phyloP scores from a whole-genome alignment of 176 grass and related monocot species.

The Areca catechu region DNA sequence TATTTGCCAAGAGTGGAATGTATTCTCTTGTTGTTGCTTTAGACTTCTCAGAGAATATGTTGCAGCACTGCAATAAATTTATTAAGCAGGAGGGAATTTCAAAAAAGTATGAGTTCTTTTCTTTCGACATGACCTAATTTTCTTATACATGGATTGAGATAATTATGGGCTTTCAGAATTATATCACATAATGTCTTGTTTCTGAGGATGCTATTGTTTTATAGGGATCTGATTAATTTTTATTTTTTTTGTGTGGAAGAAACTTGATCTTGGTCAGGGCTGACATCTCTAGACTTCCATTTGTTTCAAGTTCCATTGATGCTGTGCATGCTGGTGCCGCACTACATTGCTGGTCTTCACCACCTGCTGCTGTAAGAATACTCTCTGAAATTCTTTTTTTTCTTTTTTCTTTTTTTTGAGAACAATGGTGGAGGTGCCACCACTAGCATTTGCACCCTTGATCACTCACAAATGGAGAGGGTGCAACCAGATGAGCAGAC shows the following conservation, averaged over 20 bases:
- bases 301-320: slow-evolving; percentile 74
- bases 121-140: too few relatives aligned
- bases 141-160: too few relatives aligned
- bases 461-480: too few relatives aligned
- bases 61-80: slow-evolving; percentile 85
- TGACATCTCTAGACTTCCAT: slow-evolving; percentile 91
- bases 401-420: background rate
- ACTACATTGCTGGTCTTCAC: slow-evolving; percentile 94
- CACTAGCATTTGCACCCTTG: background rate
- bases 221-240: too few relatives aligned
- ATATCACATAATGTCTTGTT: too few relatives aligned
- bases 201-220: too few relatives aligned
- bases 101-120: too few relatives aligned
- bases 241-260: slow-evolving; percentile 9
- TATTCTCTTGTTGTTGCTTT: slow-evolving; percentile 80
- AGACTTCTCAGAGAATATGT: slow-evolving; percentile 99
- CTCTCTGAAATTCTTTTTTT: background rate
- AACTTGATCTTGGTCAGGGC: slow-evolving; percentile 85
- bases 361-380: slow-evolving; percentile 67
- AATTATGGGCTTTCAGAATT: too few relatives aligned
- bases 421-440: background rate
- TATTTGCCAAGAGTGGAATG: slow-evolving; percentile 73
- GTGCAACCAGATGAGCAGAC: too few relatives aligned
- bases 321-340: slow-evolving; percentile 92
- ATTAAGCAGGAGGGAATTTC: slow-evolving; percentile 45